phyloP scores from a whole-genome alignment of 2,329 filamentous ascomycete species.

The Colletotrichum australisinense region DNA sequence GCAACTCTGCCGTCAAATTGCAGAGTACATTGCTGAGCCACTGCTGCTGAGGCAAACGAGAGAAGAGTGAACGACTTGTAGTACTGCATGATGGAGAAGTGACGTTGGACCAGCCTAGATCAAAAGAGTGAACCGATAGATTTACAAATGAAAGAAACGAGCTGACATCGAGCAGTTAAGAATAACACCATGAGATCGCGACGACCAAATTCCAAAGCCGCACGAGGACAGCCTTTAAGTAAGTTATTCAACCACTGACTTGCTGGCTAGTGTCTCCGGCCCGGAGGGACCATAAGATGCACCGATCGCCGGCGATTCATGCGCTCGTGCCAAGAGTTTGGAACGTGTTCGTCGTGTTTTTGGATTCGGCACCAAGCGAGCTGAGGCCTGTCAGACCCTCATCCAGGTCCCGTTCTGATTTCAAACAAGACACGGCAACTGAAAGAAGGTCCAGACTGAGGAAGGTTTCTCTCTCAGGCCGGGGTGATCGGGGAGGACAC shows the following conservation, averaged over 20 bases:
- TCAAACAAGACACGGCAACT: neutral
- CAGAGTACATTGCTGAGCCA: conserved; percentile 44
- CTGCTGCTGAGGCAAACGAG: conserved; percentile 11
- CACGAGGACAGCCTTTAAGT: too few species aligned
- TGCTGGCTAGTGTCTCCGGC: neutral
- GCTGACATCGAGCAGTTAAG: neutral
- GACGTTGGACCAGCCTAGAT: conserved; percentile 24
- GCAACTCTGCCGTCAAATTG: conserved; percentile 61
- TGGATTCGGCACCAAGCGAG: neutral
- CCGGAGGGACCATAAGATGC: neutral
- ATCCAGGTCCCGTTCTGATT: neutral
- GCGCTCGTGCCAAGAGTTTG: conserved; percentile 10
- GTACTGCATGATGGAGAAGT: conserved; percentile 19
- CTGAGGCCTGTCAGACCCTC: neutral
- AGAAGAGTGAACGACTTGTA: conserved; percentile 20
- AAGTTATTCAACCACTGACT: too few species aligned
- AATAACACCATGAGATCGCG: too few species aligned
- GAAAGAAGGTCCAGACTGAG: neutral
- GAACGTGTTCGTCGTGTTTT: conserved; percentile 17
- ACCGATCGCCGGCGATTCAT: conserved; percentile 14
- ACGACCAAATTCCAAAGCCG: too few species aligned
- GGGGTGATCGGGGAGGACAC: neutral
- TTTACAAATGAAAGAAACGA: neutral
- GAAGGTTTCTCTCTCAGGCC: conserved; percentile 4
- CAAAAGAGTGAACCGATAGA: conserved; percentile 15